Evolutionary conservation across 2,329 filamentous ascomycete species (phyloP).

Genomic region (Pseudopyricularia javanii): DNA sequence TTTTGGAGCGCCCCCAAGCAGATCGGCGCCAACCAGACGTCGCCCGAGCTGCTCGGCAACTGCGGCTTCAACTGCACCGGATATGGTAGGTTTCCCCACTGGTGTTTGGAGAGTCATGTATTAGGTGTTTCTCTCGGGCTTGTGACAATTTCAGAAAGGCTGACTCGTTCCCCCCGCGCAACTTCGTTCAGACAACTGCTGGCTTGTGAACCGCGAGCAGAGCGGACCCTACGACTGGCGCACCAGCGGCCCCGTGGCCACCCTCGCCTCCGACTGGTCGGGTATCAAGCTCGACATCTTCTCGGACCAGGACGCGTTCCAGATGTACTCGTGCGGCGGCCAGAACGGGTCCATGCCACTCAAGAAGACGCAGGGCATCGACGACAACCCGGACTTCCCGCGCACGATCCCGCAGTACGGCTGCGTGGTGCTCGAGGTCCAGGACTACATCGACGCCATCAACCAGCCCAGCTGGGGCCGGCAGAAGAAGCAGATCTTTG

Average conservation of each 20-base stretch:
- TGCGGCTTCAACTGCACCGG: constrained; percentile 76
- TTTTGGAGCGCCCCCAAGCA: constrained; percentile 76
- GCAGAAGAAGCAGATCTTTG: constrained; percentile 44
- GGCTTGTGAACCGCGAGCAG: constrained; percentile 49
- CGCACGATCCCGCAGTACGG: constrained; percentile 62
- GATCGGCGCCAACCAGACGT: constrained; percentile 54
- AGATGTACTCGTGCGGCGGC: constrained; percentile 74
- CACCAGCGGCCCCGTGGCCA: constrained; percentile 44
- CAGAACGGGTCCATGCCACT: constrained; percentile 61
- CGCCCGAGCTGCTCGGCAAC: constrained; percentile 53
- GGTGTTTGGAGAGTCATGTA: constrained; percentile 25
- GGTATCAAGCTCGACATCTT: constrained; percentile 76
- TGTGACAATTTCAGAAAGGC: not conserved
- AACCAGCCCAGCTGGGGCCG: constrained; percentile 85
- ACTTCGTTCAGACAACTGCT: constrained; percentile 46
- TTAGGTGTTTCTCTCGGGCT: constrained; percentile 19
- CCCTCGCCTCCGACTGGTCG: constrained; percentile 59
- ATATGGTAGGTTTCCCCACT: constrained; percentile 29
- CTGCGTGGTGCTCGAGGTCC: constrained; percentile 80
- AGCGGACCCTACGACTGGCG: constrained; percentile 52
- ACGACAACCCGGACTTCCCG: constrained; percentile 38
- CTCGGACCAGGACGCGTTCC: constrained; percentile 76
- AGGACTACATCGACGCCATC: constrained; percentile 90
- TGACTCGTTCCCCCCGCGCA: constrained; percentile 1
- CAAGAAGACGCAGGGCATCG: constrained; percentile 58